Base-by-base conservation (phyloP, 352 stramenopile genomes). In the Phytophthora vignae region DNA sequence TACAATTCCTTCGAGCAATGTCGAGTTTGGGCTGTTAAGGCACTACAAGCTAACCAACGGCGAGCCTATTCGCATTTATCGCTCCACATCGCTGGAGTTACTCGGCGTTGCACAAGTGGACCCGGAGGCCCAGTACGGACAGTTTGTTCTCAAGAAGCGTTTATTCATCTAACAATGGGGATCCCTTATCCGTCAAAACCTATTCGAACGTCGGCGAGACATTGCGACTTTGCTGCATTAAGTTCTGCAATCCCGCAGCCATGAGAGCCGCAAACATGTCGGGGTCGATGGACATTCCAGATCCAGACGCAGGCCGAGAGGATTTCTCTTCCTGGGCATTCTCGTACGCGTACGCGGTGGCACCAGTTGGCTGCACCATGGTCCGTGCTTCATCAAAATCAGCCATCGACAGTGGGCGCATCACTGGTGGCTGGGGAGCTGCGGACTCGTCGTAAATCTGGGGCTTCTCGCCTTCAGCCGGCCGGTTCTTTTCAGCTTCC, bases 351-450 rank as follows among this genome's bases (percentile, higher is more conserved):
- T 94, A 95, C 7, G 90, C 90, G 1, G 90, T 72, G 2, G 86
- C 87, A 31, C 90, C 90, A 9, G 89, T 97, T 21, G 90, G 78
- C 69, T 95, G 89, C 15, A 97, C 90, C 84, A 95, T 95, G n/a
- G 76, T 88, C 57, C 84, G 81, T 14, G 85, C 90, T 55, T 95
- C 82, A n/a, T 92, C 85, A 81, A 97, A 97, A 73, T 97, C 90
- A 27, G 64, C 59, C 85, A 94, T 94, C 12, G 78, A 83, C 46
- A 96, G 69, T 44, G 89, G 78, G 12, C 89, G 88, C 83, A 95
- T 94, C 19, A 70, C 71, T 29, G 80, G 66, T 6, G 66, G 44
- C 36, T 75, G 46, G 7, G 55, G 54, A 60, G 75, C 67, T 58
- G 79, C 59, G 10, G 72, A 49, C 53, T 87, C 62, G 22, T 76